A percentile compares a stretch with the other conserved stretches of the same genome.
phyloP scores from a whole-genome alignment of 768 basidiomycete species.

The Dacryopinax primogenitus region DNA sequence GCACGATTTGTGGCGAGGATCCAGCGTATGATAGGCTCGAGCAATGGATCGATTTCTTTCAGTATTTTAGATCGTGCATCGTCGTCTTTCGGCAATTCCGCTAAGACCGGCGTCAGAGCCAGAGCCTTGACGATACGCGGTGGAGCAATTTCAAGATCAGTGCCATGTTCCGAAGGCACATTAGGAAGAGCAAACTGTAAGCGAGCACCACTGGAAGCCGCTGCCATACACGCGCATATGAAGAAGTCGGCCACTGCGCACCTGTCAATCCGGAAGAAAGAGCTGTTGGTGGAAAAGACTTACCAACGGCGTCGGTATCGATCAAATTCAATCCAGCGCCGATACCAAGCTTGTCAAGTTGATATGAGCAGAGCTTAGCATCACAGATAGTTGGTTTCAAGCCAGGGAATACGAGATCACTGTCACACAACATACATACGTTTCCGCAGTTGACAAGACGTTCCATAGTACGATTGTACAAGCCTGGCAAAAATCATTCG shows the following conservation, averaged over 20 bases:
- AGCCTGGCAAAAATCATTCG: neutral
- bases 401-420: neutral
- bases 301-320: neutral
- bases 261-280: neutral
- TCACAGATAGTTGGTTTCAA: neutral
- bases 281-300: neutral
- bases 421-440: conserved; percentile 1
- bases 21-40: neutral
- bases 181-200: neutral
- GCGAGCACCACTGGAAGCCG: neutral
- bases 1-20: conserved; percentile 2
- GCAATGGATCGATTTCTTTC: neutral
- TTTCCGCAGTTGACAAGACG: neutral
- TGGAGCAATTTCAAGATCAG: neutral
- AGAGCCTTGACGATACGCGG: neutral
- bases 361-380: neutral
- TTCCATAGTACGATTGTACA: neutral
- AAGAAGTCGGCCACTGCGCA: conserved; percentile 2
- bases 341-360: neutral
- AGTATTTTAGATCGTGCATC: neutral
- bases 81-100: neutral
- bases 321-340: neutral
- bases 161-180: neutral
- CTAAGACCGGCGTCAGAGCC: neutral
- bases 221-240: neutral